Evolutionary conservation across 148 eudicot genomes (phyloP), one percentile per base, ranked within the genome.

Genomic region (Selenicereus undatus): DNA sequence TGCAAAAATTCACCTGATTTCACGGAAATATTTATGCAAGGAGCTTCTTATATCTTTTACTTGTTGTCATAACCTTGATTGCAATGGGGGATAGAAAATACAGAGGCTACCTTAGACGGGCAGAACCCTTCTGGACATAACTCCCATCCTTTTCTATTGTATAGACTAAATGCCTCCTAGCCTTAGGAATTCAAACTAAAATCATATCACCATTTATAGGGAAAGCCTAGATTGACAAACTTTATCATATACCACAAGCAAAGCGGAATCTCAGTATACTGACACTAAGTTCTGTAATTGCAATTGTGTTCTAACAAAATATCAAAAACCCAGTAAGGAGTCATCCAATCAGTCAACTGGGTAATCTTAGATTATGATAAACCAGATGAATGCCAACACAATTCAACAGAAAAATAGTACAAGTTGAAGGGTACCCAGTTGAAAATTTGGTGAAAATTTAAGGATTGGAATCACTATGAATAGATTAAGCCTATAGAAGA

Each of bases 21-120:
- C 88, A 86, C 24, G 98, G 98, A 78, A 94, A 92, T 21, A 94
- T 94, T 3, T 94, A 92, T 0, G 90, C 87, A 81, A 94, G 92
- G 54, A 94, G 90, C 89, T 87, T 91, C 90, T 92, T 94, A 85
- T 94, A 94, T 74, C 98, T 89, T 78, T 92, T 92, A 94, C 97
- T n/a, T 96, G 98, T 82, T 94, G 98, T 86, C 98, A 91, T 9
- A 97, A 94, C 81, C 98, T 85, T 17, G 98, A 93, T 74, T 97
- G 87, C 87, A 94, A 65, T 3, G 98, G 84, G n/a, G 98, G 98
- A 70, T 97, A 94, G 88, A 91, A 89, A 83, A 89, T 85, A 81
- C 98, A 94, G 82, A 92, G 88, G 82, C 84, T 94, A 52, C 98
- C 91, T 86, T 97, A 94, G 84, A 76, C 92, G 74, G 98, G 98